Base-by-base conservation (phyloP, 768 basidiomycete species). In the Hemileccinum impolitum region DNA sequence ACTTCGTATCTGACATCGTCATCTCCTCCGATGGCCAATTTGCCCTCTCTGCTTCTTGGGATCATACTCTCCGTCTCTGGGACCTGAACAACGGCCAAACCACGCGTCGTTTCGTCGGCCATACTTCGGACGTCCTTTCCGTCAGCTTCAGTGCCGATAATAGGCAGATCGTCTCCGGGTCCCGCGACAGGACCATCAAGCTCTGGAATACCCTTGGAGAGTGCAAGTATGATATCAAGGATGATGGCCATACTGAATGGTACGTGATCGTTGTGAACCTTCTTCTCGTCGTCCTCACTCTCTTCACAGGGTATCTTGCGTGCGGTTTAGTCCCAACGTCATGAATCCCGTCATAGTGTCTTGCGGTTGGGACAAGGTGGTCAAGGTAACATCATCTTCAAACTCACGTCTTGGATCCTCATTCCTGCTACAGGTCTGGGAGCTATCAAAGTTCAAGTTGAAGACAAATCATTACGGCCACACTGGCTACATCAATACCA, bases 151-250 rank as follows among this genome's bases (percentile, higher is more conserved):
- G 90, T 59, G 96, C 96, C 51, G 96, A 99, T 75, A 98, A 99
- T 84, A 80, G 96, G 69, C 96, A 98, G 72, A 99, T 99, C 69
- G 96, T 99, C 61, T 96, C 94, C 45, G 96, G 94, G 47, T 94
- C 94, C 54, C 90, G 96, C 59, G 96, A 99, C 82, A 79, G 79
- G 69, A 85, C 90, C 35, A 99, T 99, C 80, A 99, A 98, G 73
- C 90, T 99, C 65, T 99, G 96, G 96, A 99, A 99, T 78, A 99
- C 96, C 53, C 85, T 99, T 57, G 96, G 96, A 66, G 96, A 99
- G 75, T 99, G 96, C 80, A 99, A 99, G 73, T 98, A 93, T 70
- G 91, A 98, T 70, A 99, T 99, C 73, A 91, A 92, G 75, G 95
- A 99, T 59, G 96, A 98, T 61, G 94, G 95, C 53, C 96, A 99